Base-by-base conservation (phyloP, 169 alveolate genomes). In the Eimeria maxima region DNA sequence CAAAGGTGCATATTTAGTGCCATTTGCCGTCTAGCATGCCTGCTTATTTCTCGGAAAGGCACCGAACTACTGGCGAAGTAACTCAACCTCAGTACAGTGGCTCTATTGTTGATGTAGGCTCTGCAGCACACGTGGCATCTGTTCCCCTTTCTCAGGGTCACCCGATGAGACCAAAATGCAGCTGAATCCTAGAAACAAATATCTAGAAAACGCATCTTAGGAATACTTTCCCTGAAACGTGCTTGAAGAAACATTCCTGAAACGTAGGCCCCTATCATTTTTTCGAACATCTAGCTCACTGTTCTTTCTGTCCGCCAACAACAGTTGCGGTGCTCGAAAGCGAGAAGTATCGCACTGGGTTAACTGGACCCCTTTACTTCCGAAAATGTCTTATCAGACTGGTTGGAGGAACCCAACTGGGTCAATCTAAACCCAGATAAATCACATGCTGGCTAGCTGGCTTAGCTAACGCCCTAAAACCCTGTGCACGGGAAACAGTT, bases 381-480 rank as follows among this genome's bases (percentile, higher is more conserved):
- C 80, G 50, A 69, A 69, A 69, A 27, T 29, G 80, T 69, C 80
- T 69, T 29, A 69, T 13, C 50, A 69, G 80, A 69, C 80, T 69
- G 80, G 80, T 33, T 69, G 80, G 80, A 69, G 80, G 50, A 44
- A 42, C 60, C 33, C 87, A 76, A 33, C 42, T 22, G 87, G 87
- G 60, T 22, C 24, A 38, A 22, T 10, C 14, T 7, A 63, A 76
- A n/a, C 87, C 87, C 87, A 76, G 87, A 18, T 42, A 76, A 76
- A 76, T 47, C 65, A 42, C 55, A 76, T 76, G 87, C 65, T 47
- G 60, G 87, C 87, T 76, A 76, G 87, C 87, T 76, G 60, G 87
- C 87, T 76, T 44, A 47, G 87, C 87, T 76, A 76, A 63, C 87
- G 55, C 87, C 42, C 87, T 76, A 76, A 47, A 38, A 44, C 84